These are phyloP conservation scores for Pluteus cervinus DNA, from an alignment of 768 basidiomycete species.

Conservation along the genomic window DNA sequence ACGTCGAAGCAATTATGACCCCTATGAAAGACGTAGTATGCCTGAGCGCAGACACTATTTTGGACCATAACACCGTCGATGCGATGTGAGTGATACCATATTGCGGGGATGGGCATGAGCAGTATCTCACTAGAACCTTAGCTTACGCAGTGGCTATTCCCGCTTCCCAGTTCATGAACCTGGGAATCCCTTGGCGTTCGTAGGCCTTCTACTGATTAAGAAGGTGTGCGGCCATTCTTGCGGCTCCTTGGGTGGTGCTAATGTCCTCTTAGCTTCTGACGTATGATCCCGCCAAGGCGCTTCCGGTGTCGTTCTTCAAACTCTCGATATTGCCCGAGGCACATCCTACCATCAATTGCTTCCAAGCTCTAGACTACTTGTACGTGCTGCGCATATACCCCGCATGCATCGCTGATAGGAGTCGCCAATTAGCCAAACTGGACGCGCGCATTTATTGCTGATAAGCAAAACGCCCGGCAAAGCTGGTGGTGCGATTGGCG, in stretches of 20 bases:
- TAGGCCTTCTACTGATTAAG: constrained; percentile 81
- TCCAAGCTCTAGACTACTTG: constrained; percentile 95
- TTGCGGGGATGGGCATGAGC: constrained; percentile 2
- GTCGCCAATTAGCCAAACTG: constrained; percentile 67
- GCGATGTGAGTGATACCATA: constrained; percentile 41
- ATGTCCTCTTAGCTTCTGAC: constrained; percentile 55
- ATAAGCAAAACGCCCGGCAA: constrained; percentile 80
- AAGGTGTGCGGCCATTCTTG: constrained; percentile 38
- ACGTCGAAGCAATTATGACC: constrained; percentile 78
- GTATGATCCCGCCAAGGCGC: constrained; percentile 80
- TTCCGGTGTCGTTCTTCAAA: constrained; percentile 68
- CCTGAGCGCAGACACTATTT: constrained; percentile 66
- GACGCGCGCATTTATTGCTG: constrained; percentile 86
- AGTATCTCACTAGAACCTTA: constrained; percentile 16
- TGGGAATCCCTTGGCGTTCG: constrained; percentile 60
- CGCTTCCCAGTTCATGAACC: constrained; percentile 86
- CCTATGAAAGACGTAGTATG: constrained; percentile 80
- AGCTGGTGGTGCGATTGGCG: constrained; percentile 82
- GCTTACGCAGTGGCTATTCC: constrained; percentile 80
- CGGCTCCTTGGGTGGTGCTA: not conserved
- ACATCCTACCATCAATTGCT: constrained; percentile 81
- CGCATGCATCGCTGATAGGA: not conserved
- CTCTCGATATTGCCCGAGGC: constrained; percentile 90
- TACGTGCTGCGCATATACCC: constrained; percentile 21
- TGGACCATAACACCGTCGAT: constrained; percentile 78